phyloP scores from a whole-genome alignment of 805 yeast genomes.

The Kluyveromyces aestuarii region DNA sequence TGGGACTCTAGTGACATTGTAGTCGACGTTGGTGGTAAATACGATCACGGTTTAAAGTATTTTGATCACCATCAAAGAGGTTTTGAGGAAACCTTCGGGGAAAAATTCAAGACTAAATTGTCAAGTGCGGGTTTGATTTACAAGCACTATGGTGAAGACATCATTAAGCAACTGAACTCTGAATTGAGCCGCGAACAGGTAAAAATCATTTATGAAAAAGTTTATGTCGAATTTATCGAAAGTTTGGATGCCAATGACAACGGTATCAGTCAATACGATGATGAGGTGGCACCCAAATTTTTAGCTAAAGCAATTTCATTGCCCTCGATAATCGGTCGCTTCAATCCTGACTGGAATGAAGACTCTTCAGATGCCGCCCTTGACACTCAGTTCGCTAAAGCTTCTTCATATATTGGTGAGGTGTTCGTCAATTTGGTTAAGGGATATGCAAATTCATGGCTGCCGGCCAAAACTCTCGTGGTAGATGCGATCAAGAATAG shows the following conservation, averaged over 20 bases:
- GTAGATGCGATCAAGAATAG: constrained; percentile 56
- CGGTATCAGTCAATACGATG: constrained; percentile 69
- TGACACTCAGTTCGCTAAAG: constrained; percentile 58
- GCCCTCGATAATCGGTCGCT: constrained; percentile 65
- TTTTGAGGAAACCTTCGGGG: constrained; percentile 65
- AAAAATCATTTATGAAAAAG: constrained; percentile 58
- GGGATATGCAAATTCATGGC: constrained; percentile 76
- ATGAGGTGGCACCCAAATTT: constrained; percentile 47
- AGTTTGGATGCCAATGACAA: constrained; percentile 94
- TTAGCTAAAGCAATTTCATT: constrained; percentile 64
- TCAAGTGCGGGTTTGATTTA: constrained; percentile 91
- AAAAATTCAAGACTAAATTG: constrained; percentile 60
- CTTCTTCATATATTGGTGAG: constrained; percentile 75
- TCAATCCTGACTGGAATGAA: constrained; percentile 82
- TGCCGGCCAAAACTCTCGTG: constrained; percentile 80
- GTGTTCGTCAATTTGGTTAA: constrained; percentile 61
- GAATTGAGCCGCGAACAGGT: constrained; percentile 41
- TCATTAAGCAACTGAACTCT: constrained; percentile 39
- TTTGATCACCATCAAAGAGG: constrained; percentile 97
- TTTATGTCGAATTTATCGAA: constrained; percentile 84
- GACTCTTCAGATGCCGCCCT: constrained; percentile 55
- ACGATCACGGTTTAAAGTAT: constrained; percentile 66
- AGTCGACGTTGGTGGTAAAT: constrained; percentile 89
- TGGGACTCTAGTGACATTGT: constrained; percentile 88
- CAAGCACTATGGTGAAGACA: constrained; percentile 73